A percentile compares a stretch with the other conserved stretches of the same genome.
Conservation (phyloP, 495 filamentous ascomycete species). For the Aspergillus diversus region DNA sequence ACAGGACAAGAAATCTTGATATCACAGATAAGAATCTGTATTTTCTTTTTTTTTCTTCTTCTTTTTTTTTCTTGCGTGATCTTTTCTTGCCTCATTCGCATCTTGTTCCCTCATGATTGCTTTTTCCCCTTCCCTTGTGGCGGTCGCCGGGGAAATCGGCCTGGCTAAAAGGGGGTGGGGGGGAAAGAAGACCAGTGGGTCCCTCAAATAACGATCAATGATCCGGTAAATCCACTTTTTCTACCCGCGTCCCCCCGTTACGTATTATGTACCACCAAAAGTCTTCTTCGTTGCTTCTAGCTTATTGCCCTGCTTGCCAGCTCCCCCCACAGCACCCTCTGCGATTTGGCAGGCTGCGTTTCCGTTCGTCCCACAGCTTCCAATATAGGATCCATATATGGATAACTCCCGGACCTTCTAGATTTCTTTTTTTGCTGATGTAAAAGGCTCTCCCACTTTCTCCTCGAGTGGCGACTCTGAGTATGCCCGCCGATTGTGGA, state of each 20-base stretch:
- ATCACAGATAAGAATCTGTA: conserved; percentile 15
- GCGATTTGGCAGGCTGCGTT: conserved; percentile 14
- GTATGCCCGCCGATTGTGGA: not conserved
- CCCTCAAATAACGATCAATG: conserved; percentile 25
- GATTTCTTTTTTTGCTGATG: conserved; percentile 4
- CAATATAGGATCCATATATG: conserved; percentile 3
- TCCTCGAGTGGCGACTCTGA: not conserved
- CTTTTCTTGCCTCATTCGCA: conserved; percentile 2
- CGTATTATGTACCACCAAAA: conserved; percentile 26
- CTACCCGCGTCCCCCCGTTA: conserved; percentile 38
- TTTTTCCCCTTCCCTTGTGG: conserved; percentile 8
- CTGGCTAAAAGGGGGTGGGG: conserved; percentile 23
- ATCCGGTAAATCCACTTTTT: conserved; percentile 31
- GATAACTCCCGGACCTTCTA: conserved; percentile 19
- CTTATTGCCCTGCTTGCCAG: conserved; percentile 20
- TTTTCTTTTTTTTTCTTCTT: conserved; percentile 10
- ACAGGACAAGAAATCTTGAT: not conserved
- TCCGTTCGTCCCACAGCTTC: conserved; percentile 18
- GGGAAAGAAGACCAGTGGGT: conserved; percentile 9
- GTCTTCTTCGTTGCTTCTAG: conserved; percentile 43
- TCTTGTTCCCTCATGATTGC: conserved; percentile 6
- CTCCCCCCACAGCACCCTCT: conserved; percentile 22
- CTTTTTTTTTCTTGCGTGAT: conserved; percentile 5
- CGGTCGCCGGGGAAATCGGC: conserved; percentile 24
- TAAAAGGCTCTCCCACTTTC: not conserved